A percentile compares a stretch with the other conserved stretches of the same genome.
Conservation (phyloP, 75 land plant genomes). For the Azolla pinnata region DNA sequence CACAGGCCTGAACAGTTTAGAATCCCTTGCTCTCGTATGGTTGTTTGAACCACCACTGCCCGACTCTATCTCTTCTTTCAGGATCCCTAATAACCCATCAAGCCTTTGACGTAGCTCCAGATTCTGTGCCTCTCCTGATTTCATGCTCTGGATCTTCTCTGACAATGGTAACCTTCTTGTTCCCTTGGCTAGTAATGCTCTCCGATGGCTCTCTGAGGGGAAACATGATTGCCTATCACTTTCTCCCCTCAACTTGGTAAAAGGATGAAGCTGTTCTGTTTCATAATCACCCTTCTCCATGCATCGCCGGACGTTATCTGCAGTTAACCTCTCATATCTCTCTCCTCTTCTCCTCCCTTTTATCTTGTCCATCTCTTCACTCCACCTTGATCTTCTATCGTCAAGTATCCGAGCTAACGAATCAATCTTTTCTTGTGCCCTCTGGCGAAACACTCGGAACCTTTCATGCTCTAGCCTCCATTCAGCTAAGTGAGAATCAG, state of each 20-base stretch:
- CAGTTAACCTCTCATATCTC: neutral
- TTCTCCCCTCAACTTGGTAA: neutral
- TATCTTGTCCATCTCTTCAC: neutral
- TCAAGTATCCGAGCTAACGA: constrained; percentile 1
- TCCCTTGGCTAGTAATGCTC: too few species aligned
- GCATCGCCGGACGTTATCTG: neutral
- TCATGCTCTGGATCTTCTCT: too few species aligned
- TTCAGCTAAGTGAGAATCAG: neutral
- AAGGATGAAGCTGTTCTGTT: neutral
- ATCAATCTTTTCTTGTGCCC: neutral
- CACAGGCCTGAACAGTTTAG: too few species aligned
- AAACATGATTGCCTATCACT: neutral
- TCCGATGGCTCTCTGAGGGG: neutral
- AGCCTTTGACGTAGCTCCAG: neutral
- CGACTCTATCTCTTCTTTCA: neutral
- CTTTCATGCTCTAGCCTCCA: constrained; percentile 10
- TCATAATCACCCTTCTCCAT: neutral
- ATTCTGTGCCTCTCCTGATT: neutral
- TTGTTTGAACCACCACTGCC: neutral
- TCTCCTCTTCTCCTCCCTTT: neutral
- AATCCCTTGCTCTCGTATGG: too few species aligned
- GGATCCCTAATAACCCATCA: neutral
- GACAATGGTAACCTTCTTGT: too few species aligned
- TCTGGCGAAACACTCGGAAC: constrained; percentile 4
- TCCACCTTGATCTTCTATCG: constrained; percentile 7